Conservation (phyloP, 2,329 filamentous ascomycete species). For the Xylariales sp. region DNA sequence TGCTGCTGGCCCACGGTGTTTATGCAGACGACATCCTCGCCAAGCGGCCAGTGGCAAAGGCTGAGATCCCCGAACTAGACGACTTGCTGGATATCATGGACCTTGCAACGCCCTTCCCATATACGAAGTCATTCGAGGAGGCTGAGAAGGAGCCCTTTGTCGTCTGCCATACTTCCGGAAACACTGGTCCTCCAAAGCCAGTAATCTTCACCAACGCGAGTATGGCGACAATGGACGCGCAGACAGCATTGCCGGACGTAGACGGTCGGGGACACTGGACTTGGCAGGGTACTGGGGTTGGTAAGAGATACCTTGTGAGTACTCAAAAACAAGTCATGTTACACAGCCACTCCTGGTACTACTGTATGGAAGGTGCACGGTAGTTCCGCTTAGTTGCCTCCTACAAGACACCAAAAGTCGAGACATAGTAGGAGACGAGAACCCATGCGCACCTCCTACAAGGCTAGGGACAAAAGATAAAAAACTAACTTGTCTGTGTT, state of each 20-base stretch:
- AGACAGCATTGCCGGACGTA: constrained; percentile 5
- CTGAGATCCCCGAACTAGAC: constrained; percentile 15
- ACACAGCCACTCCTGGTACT: too few relatives aligned
- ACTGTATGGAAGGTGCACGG: too few relatives aligned
- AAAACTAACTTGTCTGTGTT: too few relatives aligned
- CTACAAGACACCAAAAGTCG: too few relatives aligned
- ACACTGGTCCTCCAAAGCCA: constrained; percentile 29
- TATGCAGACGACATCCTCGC: constrained; percentile 9
- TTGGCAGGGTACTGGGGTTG: constrained; percentile 4
- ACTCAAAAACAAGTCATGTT: too few relatives aligned
- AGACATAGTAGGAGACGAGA: too few relatives aligned
- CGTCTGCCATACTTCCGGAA: constrained; percentile 11
- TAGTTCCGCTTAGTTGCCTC: too few relatives aligned
- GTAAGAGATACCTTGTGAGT: constrained; percentile 8
- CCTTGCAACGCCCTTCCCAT: constrained; percentile 18
- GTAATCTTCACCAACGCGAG: constrained; percentile 18
- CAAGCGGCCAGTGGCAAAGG: constrained; percentile 7
- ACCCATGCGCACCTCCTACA: too few relatives aligned
- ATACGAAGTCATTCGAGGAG: constrained; percentile 26
- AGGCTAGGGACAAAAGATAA: too few relatives aligned
- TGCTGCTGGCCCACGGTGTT: constrained; percentile 11
- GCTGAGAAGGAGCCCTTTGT: constrained; percentile 15
- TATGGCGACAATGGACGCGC: constrained; percentile 8
- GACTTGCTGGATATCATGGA: constrained; percentile 20
- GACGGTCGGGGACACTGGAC: constrained; percentile 8